phyloP scores from a whole-genome alignment of 495 filamentous ascomycete genomes.

The Penicillium steckii region DNA sequence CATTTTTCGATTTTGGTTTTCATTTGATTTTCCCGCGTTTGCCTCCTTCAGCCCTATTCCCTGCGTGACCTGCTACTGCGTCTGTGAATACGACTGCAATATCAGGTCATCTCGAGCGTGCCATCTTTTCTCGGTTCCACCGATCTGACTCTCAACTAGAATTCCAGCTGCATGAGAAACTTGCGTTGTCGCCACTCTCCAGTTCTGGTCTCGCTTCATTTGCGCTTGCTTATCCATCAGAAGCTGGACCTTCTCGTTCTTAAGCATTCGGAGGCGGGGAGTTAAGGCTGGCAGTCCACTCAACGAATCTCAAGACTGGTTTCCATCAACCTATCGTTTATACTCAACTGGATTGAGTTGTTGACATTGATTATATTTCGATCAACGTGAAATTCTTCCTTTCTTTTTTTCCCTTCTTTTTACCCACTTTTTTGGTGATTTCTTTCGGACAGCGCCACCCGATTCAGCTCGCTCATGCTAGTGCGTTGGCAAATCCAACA shows the following conservation, averaged over 20 bases:
- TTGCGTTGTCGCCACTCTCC: constrained; percentile 5
- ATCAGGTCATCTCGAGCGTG: not conserved
- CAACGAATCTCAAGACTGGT: constrained; percentile 25
- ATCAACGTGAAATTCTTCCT: constrained; percentile 4
- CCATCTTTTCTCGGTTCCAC: constrained; percentile 5
- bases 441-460: not conserved
- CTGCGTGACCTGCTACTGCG: too few relatives aligned
- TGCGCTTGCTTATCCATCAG: constrained; percentile 13
- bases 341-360: constrained; percentile 32
- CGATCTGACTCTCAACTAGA: constrained; percentile 22
- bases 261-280: constrained; percentile 14
- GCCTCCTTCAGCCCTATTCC: constrained; percentile 26
- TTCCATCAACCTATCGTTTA: constrained; percentile 25
- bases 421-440: not conserved
- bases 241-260: constrained; percentile 26
- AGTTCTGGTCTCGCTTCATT: not conserved
- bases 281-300: constrained; percentile 16
- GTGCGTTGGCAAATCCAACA: constrained; percentile 3
- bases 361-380: constrained; percentile 23
- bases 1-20: not conserved
- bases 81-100: not conserved
- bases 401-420: not conserved
- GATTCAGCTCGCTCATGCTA: constrained; percentile 17
- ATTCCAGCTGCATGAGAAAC: constrained; percentile 17
- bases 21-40: not conserved